Evolutionary conservation across 1,139 yeast genomes (phyloP).

Genomic region (Taphrina confusa): DNA sequence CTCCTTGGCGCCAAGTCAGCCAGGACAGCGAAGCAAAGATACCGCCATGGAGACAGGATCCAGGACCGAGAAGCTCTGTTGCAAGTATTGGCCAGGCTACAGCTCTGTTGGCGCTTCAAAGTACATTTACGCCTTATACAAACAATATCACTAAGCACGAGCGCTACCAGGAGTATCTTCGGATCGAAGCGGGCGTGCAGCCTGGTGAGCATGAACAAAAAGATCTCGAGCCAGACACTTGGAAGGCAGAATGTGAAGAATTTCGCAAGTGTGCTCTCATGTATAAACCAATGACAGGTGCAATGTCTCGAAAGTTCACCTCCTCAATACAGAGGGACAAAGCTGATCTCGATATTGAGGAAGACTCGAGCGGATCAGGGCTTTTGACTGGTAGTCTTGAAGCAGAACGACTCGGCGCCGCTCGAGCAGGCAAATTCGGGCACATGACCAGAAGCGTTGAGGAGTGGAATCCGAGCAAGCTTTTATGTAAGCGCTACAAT

Average conservation of each 20-base stretch:
- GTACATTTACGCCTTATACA: constrained; percentile 41
- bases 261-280: constrained; percentile 44
- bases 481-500: constrained; percentile 44
- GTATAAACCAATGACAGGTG: constrained; percentile 44
- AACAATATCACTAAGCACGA: constrained; percentile 38
- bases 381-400: too few species aligned
- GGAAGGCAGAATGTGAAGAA: constrained; percentile 42
- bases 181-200: constrained; percentile 35
- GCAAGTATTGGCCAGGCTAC: constrained; percentile 37
- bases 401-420: constrained; percentile 41
- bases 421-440: constrained; percentile 42
- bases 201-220: constrained; percentile 36
- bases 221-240: constrained; percentile 36
- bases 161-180: constrained; percentile 41
- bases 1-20: constrained; percentile 39
- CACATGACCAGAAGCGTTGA: constrained; percentile 41
- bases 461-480: constrained; percentile 42
- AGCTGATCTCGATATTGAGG: background rate
- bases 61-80: constrained; percentile 10
- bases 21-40: constrained; percentile 34
- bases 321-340: constrained; percentile 20
- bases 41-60: constrained; percentile 23
- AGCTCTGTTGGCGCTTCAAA: constrained; percentile 41
- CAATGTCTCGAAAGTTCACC: constrained; percentile 43
- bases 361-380: background rate